These are phyloP conservation scores for Cymbidium sinense DNA, from an alignment of 106 monocot genomes.

Conservation along the genomic window DNA sequence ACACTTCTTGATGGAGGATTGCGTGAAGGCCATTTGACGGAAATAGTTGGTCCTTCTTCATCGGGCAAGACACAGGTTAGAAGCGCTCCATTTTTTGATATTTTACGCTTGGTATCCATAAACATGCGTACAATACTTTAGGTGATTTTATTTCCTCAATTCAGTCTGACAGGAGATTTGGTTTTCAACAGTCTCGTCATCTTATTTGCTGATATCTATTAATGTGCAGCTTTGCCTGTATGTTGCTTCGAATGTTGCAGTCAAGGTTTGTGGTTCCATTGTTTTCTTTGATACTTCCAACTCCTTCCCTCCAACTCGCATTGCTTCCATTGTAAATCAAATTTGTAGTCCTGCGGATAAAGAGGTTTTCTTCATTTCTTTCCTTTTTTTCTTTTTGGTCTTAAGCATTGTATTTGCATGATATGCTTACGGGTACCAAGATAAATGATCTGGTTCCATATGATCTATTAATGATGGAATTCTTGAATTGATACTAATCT, in stretches of 20 bases:
- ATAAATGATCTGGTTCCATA: neutral
- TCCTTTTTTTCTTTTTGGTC: conserved; percentile 1
- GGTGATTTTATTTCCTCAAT: too few species aligned
- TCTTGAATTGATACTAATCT: neutral
- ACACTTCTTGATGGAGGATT: conserved; percentile 77
- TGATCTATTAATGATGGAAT: neutral
- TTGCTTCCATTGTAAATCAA: conserved; percentile 40
- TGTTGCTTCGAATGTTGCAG: conserved; percentile 49
- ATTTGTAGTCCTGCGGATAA: conserved; percentile 7
- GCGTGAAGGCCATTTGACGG: conserved; percentile 69
- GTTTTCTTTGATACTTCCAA: conserved; percentile 90
- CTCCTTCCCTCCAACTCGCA: conserved; percentile 68
- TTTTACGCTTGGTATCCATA: too few species aligned
- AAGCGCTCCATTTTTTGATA: conserved; percentile 1
- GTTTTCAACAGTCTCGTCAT: neutral
- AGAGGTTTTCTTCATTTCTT: conserved; percentile 36
- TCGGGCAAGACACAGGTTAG: conserved; percentile 96
- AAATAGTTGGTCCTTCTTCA: conserved; percentile 78
- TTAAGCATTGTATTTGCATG: too few species aligned
- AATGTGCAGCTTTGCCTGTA: conserved; percentile 54
- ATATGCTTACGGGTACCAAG: too few species aligned
- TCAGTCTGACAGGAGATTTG: neutral
- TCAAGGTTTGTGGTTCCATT: conserved; percentile 35
- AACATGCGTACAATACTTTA: too few species aligned
- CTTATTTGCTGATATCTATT: conserved; percentile 18